Evolutionary conservation across 2,329 filamentous ascomycete species (phyloP).

Genomic region (Clonostachys sp.): DNA sequence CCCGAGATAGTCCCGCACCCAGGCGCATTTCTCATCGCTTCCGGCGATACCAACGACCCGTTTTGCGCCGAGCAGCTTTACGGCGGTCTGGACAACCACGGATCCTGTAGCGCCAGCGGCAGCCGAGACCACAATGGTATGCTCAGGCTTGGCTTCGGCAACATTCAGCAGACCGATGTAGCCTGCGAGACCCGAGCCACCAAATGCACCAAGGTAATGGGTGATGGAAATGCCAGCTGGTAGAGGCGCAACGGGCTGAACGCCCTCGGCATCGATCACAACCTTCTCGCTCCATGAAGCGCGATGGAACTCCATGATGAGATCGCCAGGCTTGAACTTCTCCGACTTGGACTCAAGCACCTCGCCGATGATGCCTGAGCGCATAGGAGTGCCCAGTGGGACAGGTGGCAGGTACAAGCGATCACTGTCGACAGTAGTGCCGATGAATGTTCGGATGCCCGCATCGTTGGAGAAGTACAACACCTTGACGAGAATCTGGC

Average conservation of each 20-base stretch:
- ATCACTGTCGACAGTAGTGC: conserved; percentile 16
- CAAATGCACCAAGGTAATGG: conserved; percentile 46
- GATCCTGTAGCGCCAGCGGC: conserved; percentile 76
- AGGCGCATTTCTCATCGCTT: conserved; percentile 61
- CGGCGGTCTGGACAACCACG: conserved; percentile 76
- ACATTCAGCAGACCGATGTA: conserved; percentile 73
- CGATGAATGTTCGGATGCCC: conserved; percentile 18
- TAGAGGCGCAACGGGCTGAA: not conserved
- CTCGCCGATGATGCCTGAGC: conserved; percentile 18
- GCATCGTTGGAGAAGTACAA: conserved; percentile 20
- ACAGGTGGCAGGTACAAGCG: conserved; percentile 19
- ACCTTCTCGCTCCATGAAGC: conserved; percentile 18
- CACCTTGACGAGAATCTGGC: conserved; percentile 17
- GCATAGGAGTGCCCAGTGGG: conserved; percentile 17
- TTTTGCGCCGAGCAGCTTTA: conserved; percentile 52
- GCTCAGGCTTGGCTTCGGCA: conserved; percentile 61
- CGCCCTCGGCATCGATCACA: conserved; percentile 14
- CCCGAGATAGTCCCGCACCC: conserved; percentile 58
- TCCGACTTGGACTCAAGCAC: conserved; percentile 15
- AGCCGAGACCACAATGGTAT: conserved; percentile 72
- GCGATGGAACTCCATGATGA: conserved; percentile 19
- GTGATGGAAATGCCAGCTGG: not conserved
- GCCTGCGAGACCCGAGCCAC: conserved; percentile 67
- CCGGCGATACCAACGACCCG: conserved; percentile 63
- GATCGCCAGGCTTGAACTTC: conserved; percentile 15